Evolutionary conservation across 176 grass and related monocot genomes (phyloP), one percentile per base, ranked within the genome.

Genomic region (Eremochloa ophiuroides): DNA sequence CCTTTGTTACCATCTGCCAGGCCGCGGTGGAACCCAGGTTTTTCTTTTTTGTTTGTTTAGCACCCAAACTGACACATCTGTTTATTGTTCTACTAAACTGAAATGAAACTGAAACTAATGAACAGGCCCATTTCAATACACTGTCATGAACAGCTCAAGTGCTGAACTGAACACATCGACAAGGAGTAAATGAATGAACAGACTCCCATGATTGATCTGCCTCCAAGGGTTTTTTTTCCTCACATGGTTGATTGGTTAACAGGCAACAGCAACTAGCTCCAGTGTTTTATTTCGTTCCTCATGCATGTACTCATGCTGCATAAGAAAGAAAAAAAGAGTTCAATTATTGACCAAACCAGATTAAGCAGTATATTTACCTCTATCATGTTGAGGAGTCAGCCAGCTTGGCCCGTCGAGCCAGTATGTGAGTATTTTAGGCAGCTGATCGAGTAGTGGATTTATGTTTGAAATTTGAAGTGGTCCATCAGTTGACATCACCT

Each of bases 401-500:
- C 66, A 43, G 18, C 20, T 33, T 10, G 6, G 66, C 47, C 17
- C 15, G 15, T 42, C 11, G 11, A 2, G 10, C 11, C 41, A 42
- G 8, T 11, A 27, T 26, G 6, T 33, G 62, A 11, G n/a, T 35
- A 61, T 37, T 77, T 69, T 38, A 78, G 28, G n/a, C n/a, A n/a
- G n/a, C 42, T 58, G 11, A 42, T 42, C 8, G 1, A 65, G 41
- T 42, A 15, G 58, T 22, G 38, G 25, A 15, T 62, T 38, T 39
- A 6, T n/a, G n/a, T 30, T 51, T 40, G 38, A 75, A 34, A 17
- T 23, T 55, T 41, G 25, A 77, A 71, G 30, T 27, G 76, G 42
- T 72, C 80, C 26, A 34, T 17, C 10, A 70, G 74, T 82, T 82
- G 85, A 77, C 65, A 82, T 44, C 66, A 56, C 29, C 41, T 77